Evolutionary conservation across 495 filamentous ascomycete species (phyloP), one percentile per base, ranked within the genome.

Genomic region (Friedmanniomyces endolithicus): DNA sequence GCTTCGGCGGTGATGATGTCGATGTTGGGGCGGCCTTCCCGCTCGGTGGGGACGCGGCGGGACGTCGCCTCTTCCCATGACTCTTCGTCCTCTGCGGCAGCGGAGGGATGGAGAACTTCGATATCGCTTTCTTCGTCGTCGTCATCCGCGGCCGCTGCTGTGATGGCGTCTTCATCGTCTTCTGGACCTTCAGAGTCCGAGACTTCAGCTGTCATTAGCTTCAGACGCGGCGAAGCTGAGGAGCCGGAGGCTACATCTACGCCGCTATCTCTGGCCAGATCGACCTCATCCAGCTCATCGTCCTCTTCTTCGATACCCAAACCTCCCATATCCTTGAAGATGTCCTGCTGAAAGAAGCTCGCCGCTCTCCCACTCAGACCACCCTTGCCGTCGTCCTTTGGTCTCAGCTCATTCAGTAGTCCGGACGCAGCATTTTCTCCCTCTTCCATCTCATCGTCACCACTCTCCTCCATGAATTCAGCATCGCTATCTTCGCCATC

Each of bases 1-100:
- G 92, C 92, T 73, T 99, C 94, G 19, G 90, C 92, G 9, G 92
- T 99, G 62, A 97, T 92, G 63, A 99, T 96, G 67, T 96, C 87
- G 72, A 99, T 96, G 59, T 95, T 88, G 81, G 69, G 58, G 14
- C 52, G 61, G n/a, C 23, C 48, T 61, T 74, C 68, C 33, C 62
- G 64, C 22, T 58, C 52, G 14, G 45, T 20, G 46, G 62, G 8
- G 14, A 17, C 25, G 8, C 57, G 50, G 8, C 81, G 81, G 62
- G 86, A 84, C 11, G 79, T 75, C 43, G 78, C 71, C 29, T 83
- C 76, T 59, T 88, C 86, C 75, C 77, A 83, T 55, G 84, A 79
- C 8, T 79, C 74, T n/a, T 81, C 77, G 16, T 79, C 75, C 12
- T 78, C 75, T 51, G 73, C 71, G 8, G 74, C 66, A 22, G 58